A percentile compares a stretch with the other conserved stretches of the same genome.
Evolutionary conservation across 2,329 filamentous ascomycete species (phyloP).

Genomic region (Alternaria arborescens): DNA sequence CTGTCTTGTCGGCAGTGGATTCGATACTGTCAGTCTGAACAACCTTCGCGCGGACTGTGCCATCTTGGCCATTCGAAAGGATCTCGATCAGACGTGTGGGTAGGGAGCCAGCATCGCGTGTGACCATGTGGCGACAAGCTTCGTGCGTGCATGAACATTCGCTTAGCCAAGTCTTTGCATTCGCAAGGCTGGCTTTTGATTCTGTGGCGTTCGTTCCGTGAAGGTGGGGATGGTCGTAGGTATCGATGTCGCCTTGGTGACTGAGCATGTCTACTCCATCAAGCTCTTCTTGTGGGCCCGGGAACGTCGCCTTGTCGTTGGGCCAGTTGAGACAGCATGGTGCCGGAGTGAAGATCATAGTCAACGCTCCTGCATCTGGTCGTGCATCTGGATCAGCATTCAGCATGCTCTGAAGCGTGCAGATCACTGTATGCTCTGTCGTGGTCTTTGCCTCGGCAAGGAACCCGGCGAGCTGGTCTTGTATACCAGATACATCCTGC

Average conservation of each 20-base stretch:
- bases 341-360: slow-evolving; percentile 46
- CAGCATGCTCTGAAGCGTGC: slow-evolving; percentile 46
- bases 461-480: slow-evolving; percentile 37
- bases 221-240: slow-evolving; percentile 19
- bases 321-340: slow-evolving; percentile 50
- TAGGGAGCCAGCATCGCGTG: slow-evolving; percentile 20
- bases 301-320: slow-evolving; percentile 44
- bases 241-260: slow-evolving; percentile 29
- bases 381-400: slow-evolving; percentile 38
- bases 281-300: slow-evolving; percentile 45
- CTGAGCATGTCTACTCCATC: slow-evolving; percentile 35
- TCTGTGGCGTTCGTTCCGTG: slow-evolving; percentile 9
- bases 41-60: slow-evolving; percentile 26
- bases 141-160: slow-evolving; percentile 40
- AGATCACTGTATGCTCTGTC: slow-evolving; percentile 35
- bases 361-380: slow-evolving; percentile 42
- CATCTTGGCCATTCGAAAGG: slow-evolving; percentile 24
- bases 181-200: slow-evolving; percentile 13
- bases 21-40: slow-evolving; percentile 33
- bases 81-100: slow-evolving; percentile 47
- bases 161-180: slow-evolving; percentile 41
- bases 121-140: slow-evolving; percentile 28
- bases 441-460: slow-evolving; percentile 26
- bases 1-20: slow-evolving; percentile 7
- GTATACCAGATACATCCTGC: slow-evolving; percentile 44